Percentiles rank a stretch among this genome's conserved stretches.
Conservation (phyloP, 495 filamentous ascomycete genomes). For the Neurospora sp. region DNA sequence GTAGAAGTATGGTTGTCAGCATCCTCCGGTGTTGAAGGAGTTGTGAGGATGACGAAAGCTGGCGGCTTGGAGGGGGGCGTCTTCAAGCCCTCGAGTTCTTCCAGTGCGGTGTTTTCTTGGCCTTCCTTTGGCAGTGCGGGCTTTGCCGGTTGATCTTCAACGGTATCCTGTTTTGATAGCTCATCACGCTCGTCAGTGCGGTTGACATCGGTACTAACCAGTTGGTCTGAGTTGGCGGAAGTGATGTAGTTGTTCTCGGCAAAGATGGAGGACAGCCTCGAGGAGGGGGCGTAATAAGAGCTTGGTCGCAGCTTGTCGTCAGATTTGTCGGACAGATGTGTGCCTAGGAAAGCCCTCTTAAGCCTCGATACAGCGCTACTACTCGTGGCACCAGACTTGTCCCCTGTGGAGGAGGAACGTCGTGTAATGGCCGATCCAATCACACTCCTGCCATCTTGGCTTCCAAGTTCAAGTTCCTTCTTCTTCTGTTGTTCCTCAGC, state of each 20-base stretch:
- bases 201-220: not conserved
- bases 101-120: not conserved
- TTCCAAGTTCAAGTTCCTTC: not conserved
- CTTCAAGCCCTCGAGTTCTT: not conserved
- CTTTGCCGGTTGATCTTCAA: not conserved
- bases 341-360: not conserved
- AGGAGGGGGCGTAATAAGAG: not conserved
- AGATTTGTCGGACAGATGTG: not conserved
- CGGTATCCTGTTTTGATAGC: not conserved
- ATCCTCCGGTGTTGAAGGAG: not conserved
- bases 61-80: not conserved
- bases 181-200: not conserved
- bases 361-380: not conserved
- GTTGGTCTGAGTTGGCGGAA: not conserved
- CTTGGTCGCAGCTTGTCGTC: not conserved
- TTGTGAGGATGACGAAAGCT: not conserved
- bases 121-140: not conserved
- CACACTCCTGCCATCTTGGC: not conserved
- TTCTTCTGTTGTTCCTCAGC: not conserved
- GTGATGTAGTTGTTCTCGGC: not conserved
- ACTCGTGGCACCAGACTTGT: not conserved
- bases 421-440: not conserved
- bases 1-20: not conserved
- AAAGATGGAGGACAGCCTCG: not conserved
- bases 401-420: not conserved